phyloP scores from a whole-genome alignment of 2,329 filamentous ascomycete species.

The Paraconiothyrium sp. region DNA sequence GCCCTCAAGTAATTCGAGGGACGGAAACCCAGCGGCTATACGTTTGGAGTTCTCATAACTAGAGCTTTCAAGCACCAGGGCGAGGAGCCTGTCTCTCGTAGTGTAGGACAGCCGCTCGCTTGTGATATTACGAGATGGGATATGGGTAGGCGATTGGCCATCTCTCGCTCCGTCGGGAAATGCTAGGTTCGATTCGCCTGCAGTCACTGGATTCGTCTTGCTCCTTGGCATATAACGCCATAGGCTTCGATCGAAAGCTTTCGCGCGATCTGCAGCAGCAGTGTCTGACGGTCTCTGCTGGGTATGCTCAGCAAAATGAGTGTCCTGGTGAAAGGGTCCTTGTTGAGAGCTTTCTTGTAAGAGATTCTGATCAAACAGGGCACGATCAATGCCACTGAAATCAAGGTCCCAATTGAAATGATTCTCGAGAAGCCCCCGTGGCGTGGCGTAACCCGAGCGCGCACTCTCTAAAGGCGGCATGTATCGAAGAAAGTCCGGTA shows the following conservation, averaged over 20 bases:
- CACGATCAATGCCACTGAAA: conserved; percentile 56
- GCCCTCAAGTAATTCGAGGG: conserved; percentile 67
- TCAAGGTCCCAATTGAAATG: conserved; percentile 57
- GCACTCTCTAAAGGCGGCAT: conserved; percentile 41
- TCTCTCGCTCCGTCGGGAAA: conserved; percentile 48
- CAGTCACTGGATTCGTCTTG: conserved; percentile 34
- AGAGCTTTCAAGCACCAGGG: conserved; percentile 69
- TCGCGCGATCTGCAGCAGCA: conserved; percentile 33
- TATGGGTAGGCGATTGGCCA: conserved; percentile 41
- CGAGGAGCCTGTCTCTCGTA: conserved; percentile 68
- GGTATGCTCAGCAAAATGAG: conserved; percentile 25
- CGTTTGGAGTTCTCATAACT: conserved; percentile 59
- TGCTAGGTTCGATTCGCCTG: conserved; percentile 51
- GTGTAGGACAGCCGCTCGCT: conserved; percentile 53
- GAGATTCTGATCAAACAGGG: conserved; percentile 57
- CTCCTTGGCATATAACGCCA: conserved; percentile 56
- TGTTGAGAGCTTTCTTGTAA: conserved; percentile 36
- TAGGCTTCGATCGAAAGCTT: conserved; percentile 54
- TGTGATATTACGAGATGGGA: conserved; percentile 49
- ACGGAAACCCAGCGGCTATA: conserved; percentile 70
- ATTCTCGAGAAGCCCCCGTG: conserved; percentile 56
- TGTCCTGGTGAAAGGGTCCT: conserved; percentile 36
- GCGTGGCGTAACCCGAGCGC: conserved; percentile 52
- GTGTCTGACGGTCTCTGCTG: conserved; percentile 20
- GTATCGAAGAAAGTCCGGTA: conserved; percentile 42